These are phyloP conservation scores for Jimgerdemannia lactiflua DNA, from an alignment of 192 early-diverging fungal genomes.

Conservation along the genomic window DNA sequence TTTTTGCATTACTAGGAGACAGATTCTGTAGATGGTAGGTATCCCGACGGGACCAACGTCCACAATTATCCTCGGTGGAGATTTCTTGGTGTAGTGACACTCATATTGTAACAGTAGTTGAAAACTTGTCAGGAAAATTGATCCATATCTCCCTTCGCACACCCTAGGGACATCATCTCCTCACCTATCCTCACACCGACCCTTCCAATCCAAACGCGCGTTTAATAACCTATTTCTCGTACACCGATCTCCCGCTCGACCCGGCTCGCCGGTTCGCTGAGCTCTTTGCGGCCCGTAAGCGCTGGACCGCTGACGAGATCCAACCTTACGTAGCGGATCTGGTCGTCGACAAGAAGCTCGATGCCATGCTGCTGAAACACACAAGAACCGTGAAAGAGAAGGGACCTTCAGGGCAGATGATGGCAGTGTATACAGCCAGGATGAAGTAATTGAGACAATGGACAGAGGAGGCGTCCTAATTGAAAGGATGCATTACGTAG, in stretches of 20 bases:
- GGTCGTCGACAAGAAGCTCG: constrained; percentile 38
- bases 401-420: background rate
- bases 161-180: background rate
- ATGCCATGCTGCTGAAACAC: constrained; percentile 42
- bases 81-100: too few species aligned
- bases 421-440: background rate
- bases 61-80: too few species aligned
- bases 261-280: constrained; percentile 37
- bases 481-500: too few species aligned
- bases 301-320: constrained; percentile 46
- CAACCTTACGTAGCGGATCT: constrained; percentile 41
- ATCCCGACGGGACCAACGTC: background rate
- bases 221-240: constrained; percentile 35
- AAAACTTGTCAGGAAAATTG: too few species aligned
- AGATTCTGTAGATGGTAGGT: background rate
- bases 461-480: too few species aligned
- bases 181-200: background rate
- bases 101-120: too few species aligned
- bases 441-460: background rate
- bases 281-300: constrained; percentile 36
- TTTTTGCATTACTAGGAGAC: too few species aligned
- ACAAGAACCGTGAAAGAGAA: constrained; percentile 11
- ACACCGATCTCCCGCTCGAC: constrained; percentile 33
- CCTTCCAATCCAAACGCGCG: background rate
- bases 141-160: background rate